Evolutionary conservation across 768 basidiomycete genomes (phyloP).

Genomic region (Saitozyma podzolica): DNA sequence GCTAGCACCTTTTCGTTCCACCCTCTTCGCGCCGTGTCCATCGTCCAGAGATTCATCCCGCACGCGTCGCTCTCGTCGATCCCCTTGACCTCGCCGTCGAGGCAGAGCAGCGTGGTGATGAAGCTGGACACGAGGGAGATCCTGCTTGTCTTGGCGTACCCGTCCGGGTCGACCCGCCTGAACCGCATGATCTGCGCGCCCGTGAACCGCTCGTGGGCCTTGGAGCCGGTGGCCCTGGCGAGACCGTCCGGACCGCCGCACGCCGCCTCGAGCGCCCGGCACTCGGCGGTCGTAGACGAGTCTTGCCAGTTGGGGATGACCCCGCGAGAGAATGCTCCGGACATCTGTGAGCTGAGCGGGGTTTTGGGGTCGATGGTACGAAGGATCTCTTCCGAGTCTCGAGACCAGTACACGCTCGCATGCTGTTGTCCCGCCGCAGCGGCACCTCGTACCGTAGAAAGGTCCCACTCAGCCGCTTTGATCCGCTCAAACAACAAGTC

Average conservation of each 20-base stretch:
- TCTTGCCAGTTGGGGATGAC: conserved; percentile 88
- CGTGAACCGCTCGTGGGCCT: conserved; percentile 85
- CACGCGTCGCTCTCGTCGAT: conserved; percentile 86
- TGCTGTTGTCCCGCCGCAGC: conserved; percentile 56
- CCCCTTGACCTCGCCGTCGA: conserved; percentile 69
- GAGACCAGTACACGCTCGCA: conserved; percentile 80
- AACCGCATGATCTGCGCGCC: conserved; percentile 80
- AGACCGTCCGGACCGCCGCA: conserved; percentile 71
- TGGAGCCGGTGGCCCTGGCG: conserved; percentile 74
- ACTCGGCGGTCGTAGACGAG: conserved; percentile 77
- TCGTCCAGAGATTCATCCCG: conserved; percentile 86
- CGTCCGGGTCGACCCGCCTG: conserved; percentile 36
- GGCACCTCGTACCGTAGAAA: conserved; percentile 27
- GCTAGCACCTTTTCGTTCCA: conserved; percentile 72
- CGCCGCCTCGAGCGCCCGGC: conserved; percentile 64
- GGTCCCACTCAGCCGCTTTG: conserved; percentile 33
- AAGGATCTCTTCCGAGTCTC: conserved; percentile 59
- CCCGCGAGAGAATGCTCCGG: conserved; percentile 68
- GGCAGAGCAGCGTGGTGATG: conserved; percentile 71
- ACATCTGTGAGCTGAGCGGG: conserved; percentile 63
- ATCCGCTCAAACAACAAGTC: conserved; percentile 67
- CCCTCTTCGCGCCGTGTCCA: conserved; percentile 61
- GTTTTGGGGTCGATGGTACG: conserved; percentile 59
- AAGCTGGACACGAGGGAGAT: conserved; percentile 83
- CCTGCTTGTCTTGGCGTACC: conserved; percentile 62